These are phyloP conservation scores for Fusarium cyanostomum DNA, from an alignment of 2,329 filamentous ascomycete species.

Conservation along the genomic window DNA sequence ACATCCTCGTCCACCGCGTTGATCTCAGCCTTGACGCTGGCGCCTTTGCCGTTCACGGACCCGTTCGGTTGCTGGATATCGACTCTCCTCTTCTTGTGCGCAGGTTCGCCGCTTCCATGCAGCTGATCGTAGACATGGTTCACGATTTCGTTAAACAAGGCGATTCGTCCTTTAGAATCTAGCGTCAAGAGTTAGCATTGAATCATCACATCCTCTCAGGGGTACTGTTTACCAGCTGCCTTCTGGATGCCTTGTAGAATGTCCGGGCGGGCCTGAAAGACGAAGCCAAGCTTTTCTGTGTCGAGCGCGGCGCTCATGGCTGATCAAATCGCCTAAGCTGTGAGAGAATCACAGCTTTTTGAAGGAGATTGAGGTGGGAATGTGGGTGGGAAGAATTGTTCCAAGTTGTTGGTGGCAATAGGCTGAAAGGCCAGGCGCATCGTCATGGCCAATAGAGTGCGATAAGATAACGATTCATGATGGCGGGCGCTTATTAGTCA, in stretches of 20 bases:
- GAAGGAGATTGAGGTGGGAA: constrained; percentile 6
- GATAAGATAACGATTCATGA: constrained; percentile 42
- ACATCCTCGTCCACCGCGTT: constrained; percentile 61
- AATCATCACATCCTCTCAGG: constrained; percentile 21
- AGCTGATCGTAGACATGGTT: constrained; percentile 59
- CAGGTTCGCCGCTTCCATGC: constrained; percentile 54
- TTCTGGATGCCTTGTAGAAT: constrained; percentile 63
- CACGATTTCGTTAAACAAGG: constrained; percentile 67
- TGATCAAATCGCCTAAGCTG: constrained; percentile 17
- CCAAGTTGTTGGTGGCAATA: constrained; percentile 27
- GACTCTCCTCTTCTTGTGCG: constrained; percentile 63
- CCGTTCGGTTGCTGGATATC: constrained; percentile 51
- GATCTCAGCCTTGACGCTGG: constrained; percentile 35
- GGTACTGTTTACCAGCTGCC: constrained; percentile 58
- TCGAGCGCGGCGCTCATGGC: constrained; percentile 59
- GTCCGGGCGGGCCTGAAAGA: constrained; percentile 66
- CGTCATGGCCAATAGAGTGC: constrained; percentile 38
- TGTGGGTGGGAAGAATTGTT: constrained; percentile 18
- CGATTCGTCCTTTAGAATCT: constrained; percentile 61
- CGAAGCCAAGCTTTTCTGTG: constrained; percentile 57
- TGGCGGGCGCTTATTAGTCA: constrained; percentile 39
- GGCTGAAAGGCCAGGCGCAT: constrained; percentile 13
- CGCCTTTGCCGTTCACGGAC: constrained; percentile 26
- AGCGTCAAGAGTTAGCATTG: constrained; percentile 17
- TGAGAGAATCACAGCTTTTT: constrained; percentile 29